Evolutionary conservation across 805 yeast genomes (phyloP).

Genomic region (Candida morakotiae): DNA sequence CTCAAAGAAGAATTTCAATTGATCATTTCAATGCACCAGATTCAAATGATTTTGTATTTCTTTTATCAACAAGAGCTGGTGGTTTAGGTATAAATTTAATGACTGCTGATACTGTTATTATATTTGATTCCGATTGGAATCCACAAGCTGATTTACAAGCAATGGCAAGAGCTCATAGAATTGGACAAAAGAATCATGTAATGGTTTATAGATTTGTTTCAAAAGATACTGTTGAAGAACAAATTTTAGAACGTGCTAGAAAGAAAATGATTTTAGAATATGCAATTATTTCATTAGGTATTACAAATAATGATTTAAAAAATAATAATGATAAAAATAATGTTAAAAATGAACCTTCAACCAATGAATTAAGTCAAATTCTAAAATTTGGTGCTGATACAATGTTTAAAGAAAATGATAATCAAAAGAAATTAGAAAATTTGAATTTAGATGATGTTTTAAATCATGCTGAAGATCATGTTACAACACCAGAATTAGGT

Average conservation of each 20-base stretch:
- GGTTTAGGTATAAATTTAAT: conserved; percentile 96
- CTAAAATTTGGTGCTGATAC: conserved; percentile 97
- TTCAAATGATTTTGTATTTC: conserved; percentile 85
- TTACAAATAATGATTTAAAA: too few relatives aligned
- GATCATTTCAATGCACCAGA: conserved; percentile 96
- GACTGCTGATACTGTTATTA: conserved; percentile 99
- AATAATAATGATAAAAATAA: conserved; percentile 52
- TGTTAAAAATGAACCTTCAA: conserved; percentile 63
- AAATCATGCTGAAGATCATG: conserved; percentile 95
- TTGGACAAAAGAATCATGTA: conserved; percentile 98
- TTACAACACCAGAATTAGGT: conserved; percentile 93
- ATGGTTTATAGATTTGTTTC: conserved; percentile 97
- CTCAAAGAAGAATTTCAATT: conserved; percentile 89
- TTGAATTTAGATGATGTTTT: conserved; percentile 93
- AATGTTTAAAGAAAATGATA: conserved; percentile 94
- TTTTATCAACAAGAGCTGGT: conserved; percentile 96
- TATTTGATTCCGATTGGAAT: conserved; percentile 98
- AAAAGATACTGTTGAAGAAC: conserved; percentile 97
- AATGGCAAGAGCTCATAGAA: conserved; percentile 99
- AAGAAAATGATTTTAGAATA: conserved; percentile 97
- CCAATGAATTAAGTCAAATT: conserved; percentile 86
- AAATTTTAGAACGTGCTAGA: conserved; percentile 92
- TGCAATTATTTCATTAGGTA: conserved; percentile 94
- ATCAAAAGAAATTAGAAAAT: conserved; percentile 92
- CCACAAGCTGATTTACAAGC: conserved; percentile 99